Evolutionary conservation across 805 yeast species (phyloP), one percentile per base, ranked within the genome.

Genomic region (Saturnispora hagleri): DNA sequence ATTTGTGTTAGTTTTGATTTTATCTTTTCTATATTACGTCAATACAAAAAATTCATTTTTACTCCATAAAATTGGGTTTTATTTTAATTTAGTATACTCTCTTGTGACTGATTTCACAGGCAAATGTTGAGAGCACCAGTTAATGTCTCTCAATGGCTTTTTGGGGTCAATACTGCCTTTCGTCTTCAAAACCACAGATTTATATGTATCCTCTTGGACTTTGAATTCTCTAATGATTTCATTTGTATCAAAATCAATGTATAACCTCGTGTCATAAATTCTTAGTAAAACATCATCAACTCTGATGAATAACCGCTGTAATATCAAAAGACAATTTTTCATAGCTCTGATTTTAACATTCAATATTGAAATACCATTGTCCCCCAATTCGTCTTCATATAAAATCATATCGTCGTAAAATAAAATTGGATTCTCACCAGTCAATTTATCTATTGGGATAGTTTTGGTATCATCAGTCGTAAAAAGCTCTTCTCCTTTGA

Each of bases 301-400:
- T 46, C 98, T 74, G 54, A 93, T 67, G 63, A 88, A 91, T 58
- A 91, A 79, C 45, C 98, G 74, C 47, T 83, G 79, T 45, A 93
- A 71, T 34, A 91, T 59, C 38, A 93, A 69, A 57, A 93, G 63
- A 54, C 96, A 79, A 48, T 82, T 77, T 6, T 82, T 82, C 97
- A 93, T 93, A 4, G 89, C 97, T 55, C 99, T 71, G 20, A 93
- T 78, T 66, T 90, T 90, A 35, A 83, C 81, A 49, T 81, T 80
- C 51, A 87, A 69, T 51, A 87, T 77, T 0, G 95, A 80, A 17
- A 89, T 85, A 7, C 99, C 99, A 65, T 91, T 93, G 65, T 93
- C 99, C 4, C 96, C 98, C 51, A 93, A 72, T 65, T 93, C 99
- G 62, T 93, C 99, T 64, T 93, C 99, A 64, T 79, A 93, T 33